Percentiles rank a stretch among this genome's conserved stretches.
Evolutionary conservation across 2,329 filamentous ascomycete species (phyloP).

Genomic region (Acrocalymma vagum): DNA sequence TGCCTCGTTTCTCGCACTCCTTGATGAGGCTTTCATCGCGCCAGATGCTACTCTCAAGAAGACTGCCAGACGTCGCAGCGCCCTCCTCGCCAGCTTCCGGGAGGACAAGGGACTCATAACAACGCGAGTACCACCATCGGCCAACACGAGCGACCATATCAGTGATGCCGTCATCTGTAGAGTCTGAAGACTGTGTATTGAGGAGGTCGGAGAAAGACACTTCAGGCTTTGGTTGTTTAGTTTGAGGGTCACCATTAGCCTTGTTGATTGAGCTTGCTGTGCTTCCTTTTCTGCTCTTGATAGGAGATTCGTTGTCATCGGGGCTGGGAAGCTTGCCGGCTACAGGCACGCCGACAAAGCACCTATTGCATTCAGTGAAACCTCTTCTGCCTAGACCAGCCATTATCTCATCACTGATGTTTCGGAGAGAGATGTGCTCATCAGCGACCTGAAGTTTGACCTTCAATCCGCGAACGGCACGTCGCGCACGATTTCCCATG

Average conservation of each 20-base stretch:
- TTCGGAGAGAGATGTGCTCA: constrained; percentile 66
- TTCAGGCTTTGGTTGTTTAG: constrained; percentile 37
- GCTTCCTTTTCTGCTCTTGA: constrained; percentile 37
- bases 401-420: constrained; percentile 65
- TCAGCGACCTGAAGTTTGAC: constrained; percentile 71
- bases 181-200: constrained; percentile 41
- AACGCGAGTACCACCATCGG: constrained; percentile 94
- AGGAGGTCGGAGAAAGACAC: constrained; percentile 48
- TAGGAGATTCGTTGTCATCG: constrained; percentile 30
- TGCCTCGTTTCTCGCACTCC: constrained; percentile 87
- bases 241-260: constrained; percentile 15
- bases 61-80: constrained; percentile 40
- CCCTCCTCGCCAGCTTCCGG: constrained; percentile 42
- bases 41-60: constrained; percentile 75
- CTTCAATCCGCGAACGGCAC: constrained; percentile 75
- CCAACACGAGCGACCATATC: constrained; percentile 92
- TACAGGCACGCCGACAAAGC: constrained; percentile 79
- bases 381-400: constrained; percentile 73
- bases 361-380: constrained; percentile 77
- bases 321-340: constrained; percentile 56
- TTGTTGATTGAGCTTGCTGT: constrained; percentile 33
- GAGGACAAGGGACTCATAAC: constrained; percentile 78
- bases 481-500: constrained; percentile 77
- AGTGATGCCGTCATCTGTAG: constrained; percentile 82
- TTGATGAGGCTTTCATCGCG: constrained; percentile 75